A percentile compares a stretch with the other conserved stretches of the same genome.
Evolutionary conservation across 2,329 filamentous ascomycete genomes (phyloP).

Genomic region (Zasmidium cellare): DNA sequence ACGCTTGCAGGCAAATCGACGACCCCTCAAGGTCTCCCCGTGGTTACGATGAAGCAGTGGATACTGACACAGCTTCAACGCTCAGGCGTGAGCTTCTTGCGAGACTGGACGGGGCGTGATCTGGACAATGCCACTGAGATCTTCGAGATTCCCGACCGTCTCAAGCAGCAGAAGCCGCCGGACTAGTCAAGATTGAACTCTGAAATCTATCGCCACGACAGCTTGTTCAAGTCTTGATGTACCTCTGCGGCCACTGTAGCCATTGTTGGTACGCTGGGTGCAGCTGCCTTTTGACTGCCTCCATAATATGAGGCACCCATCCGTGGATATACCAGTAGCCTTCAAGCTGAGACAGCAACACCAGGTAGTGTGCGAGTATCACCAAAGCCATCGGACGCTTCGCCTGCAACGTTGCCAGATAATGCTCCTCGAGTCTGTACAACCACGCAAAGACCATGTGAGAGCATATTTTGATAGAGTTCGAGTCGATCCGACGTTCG

Average conservation of each 20-base stretch:
- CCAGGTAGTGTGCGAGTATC: conserved; percentile 17
- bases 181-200: background rate
- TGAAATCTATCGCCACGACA: background rate
- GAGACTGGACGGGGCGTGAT: background rate
- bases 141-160: background rate
- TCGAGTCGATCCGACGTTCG: background rate
- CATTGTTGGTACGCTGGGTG: conserved; percentile 18
- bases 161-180: background rate
- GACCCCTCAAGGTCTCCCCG: background rate
- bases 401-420: conserved; percentile 14
- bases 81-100: background rate
- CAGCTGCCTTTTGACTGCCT: conserved; percentile 11
- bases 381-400: conserved; percentile 18
- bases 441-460: conserved; percentile 17
- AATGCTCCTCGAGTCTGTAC: conserved; percentile 16
- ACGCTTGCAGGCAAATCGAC: background rate
- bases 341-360: conserved; percentile 13
- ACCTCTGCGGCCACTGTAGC: conserved; percentile 13
- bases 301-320: conserved; percentile 19
- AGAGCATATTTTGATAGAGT: conserved; percentile 5
- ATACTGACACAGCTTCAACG: background rate
- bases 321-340: conserved; percentile 20
- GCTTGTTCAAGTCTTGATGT: background rate
- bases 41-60: background rate
- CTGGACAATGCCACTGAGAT: background rate